Evolutionary conservation across 169 alveolate species (phyloP).

Genomic region (Perkinsus olseni): DNA sequence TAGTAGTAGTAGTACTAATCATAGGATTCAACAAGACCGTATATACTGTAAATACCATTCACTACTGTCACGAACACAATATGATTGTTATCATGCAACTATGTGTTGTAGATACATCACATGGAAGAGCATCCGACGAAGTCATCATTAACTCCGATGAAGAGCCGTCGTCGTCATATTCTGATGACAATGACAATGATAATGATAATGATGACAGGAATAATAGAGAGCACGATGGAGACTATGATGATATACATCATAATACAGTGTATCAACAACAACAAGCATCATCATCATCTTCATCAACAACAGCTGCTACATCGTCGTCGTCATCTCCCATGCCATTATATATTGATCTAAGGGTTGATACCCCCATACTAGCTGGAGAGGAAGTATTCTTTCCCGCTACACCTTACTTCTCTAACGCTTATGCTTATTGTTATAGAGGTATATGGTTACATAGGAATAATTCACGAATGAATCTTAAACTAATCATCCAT

Average conservation of each 20-base stretch:
- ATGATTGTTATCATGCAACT: too few relatives aligned
- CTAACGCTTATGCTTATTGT: background rate
- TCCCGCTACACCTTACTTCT: background rate
- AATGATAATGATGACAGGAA: background rate
- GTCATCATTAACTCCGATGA: too few relatives aligned
- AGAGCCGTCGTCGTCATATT: too few relatives aligned
- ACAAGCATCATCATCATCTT: background rate
- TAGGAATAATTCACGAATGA: background rate
- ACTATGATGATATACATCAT: too few relatives aligned
- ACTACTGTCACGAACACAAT: too few relatives aligned
- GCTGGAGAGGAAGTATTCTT: background rate
- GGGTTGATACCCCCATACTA: background rate
- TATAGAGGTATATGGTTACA: background rate
- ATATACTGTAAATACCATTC: too few relatives aligned
- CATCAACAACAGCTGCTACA: background rate
- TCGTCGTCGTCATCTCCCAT: too few relatives aligned
- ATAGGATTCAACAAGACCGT: too few relatives aligned
- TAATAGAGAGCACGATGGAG: background rate
- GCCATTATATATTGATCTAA: background rate
- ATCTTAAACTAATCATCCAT: too few relatives aligned
- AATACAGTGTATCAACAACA: too few relatives aligned
- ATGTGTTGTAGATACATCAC: background rate
- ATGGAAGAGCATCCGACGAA: too few relatives aligned
- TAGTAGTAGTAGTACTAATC: too few relatives aligned
- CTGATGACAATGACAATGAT: background rate